Conservation (phyloP, 345 rosid genomes). For the Rhizophora apiculata region DNA sequence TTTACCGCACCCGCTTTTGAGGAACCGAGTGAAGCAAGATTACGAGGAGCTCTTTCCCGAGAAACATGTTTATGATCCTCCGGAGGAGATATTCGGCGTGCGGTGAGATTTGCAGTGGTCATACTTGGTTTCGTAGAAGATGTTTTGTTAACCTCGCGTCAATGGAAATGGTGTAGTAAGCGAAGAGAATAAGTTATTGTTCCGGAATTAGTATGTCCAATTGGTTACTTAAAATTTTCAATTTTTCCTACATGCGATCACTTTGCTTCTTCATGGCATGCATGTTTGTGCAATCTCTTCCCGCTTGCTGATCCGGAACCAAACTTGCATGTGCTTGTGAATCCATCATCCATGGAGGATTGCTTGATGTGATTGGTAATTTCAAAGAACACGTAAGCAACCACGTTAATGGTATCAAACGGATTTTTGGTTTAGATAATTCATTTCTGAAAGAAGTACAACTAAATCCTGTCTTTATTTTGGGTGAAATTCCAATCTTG, state of each 20-base stretch:
- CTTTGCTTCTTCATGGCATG: background rate
- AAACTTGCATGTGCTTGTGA: background rate
- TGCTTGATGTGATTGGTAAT: background rate
- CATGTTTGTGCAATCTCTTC: background rate
- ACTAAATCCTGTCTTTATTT: too few species aligned
- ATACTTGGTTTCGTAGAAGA: background rate
- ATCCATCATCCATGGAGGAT: background rate
- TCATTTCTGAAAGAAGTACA: too few species aligned
- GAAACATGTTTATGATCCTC: conserved; percentile 84
- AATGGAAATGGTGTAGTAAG: background rate
- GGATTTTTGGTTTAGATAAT: too few species aligned
- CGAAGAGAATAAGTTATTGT: background rate
- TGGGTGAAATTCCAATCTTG: too few species aligned
- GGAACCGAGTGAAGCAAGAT: conserved; percentile 89
- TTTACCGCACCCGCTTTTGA: conserved; percentile 76
- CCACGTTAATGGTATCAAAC: too few species aligned
- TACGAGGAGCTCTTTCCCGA: conserved; percentile 90
- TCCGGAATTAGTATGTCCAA: background rate
- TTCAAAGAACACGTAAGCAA: too few species aligned
- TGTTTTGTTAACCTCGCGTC: background rate
- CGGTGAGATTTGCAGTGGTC: conserved; percentile 38
- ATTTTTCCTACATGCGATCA: background rate
- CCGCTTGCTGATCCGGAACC: background rate
- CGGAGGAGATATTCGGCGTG: conserved; percentile 82
- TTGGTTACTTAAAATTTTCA: too few species aligned